Evolutionary conservation across 345 rosid genomes (phyloP), one percentile per base, ranked within the genome.

Genomic region (Passiflora organensis): DNA sequence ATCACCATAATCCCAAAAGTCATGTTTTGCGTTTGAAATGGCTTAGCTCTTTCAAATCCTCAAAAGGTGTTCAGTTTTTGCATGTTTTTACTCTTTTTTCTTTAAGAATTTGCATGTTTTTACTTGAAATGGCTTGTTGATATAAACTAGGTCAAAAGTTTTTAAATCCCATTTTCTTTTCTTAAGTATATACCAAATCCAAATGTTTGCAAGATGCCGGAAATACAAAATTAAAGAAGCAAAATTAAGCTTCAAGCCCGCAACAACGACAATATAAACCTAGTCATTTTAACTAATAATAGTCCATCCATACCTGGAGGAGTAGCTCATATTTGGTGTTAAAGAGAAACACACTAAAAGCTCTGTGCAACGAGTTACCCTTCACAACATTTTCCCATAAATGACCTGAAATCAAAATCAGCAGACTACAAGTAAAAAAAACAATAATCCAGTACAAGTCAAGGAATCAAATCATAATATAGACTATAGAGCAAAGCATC

Each of bases 271-370:
- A n/a, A n/a, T n/a, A n/a, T n/a, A n/a, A n/a, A n/a, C n/a, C n/a
- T n/a, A n/a, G n/a, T n/a, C n/a, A n/a, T n/a, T n/a, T n/a, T n/a
- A 19, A 55, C 22, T 5, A 32, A 11, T 16, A 16, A 1, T 18
- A 28, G 49, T 45, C 41, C 16, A 32, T 21, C n/a, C n/a, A 63
- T 68, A 93, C 99, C 97, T 93, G 99, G 67, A 93, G 97, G 56
- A 93, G 97, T 46, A 93, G 66, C 84, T 93, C 99, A 54, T 86
- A 85, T 55, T 87, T 93, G 16, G 97, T 73, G 88, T 89, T 93
- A 62, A 89, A 89, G 58, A 93, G 71, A 69, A 93, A 93, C 10
- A 93, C 99, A 53, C 99, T 93, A 69, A 93, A 93, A 37, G 99
- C 99, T 68, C 99, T 86, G 68, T 87, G 99, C 58, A 93, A 82